Evolutionary conservation across 208 protist species (phyloP).

Genomic region (Crithidia sp.): DNA sequence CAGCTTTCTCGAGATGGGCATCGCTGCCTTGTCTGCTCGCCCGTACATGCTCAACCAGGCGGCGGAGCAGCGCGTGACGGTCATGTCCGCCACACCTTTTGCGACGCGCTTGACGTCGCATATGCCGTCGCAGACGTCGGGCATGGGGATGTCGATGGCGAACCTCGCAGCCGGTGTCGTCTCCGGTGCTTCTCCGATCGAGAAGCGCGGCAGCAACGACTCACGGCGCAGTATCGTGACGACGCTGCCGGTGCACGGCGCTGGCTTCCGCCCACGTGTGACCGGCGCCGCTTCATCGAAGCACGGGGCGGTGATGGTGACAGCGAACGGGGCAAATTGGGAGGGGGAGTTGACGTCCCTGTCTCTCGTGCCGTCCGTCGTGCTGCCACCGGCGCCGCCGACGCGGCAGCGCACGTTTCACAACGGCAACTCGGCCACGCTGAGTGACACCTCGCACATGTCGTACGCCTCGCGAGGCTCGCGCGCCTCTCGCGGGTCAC

Average conservation of each 20-base stretch:
- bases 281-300: not conserved
- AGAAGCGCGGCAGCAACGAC: slow-evolving; percentile 7
- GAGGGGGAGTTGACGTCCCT: slow-evolving; percentile 10
- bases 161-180: not conserved
- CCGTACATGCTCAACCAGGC: slow-evolving; percentile 38
- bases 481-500: no score
- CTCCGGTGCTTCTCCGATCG: not conserved
- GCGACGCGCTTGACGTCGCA: not conserved
- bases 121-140: not conserved
- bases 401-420: slow-evolving; percentile 2
- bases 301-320: slow-evolving; percentile 7
- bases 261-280: slow-evolving; percentile 8
- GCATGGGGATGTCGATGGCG: not conserved
- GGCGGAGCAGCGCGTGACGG: slow-evolving; percentile 28
- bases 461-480: not conserved
- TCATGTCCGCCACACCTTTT: not conserved
- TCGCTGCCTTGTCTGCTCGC: slow-evolving; percentile 8
- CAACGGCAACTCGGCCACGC: not conserved
- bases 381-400: slow-evolving; percentile 15
- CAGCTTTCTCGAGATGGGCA: slow-evolving; percentile 14
- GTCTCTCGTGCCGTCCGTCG: slow-evolving; percentile 18
- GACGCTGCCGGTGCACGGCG: not conserved
- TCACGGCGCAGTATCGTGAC: not conserved
- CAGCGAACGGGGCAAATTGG: not conserved
- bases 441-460: slow-evolving; percentile 2